Base-by-base conservation (phyloP, 352 stramenopile genomes). In the Globisporangium megalacanthum region DNA sequence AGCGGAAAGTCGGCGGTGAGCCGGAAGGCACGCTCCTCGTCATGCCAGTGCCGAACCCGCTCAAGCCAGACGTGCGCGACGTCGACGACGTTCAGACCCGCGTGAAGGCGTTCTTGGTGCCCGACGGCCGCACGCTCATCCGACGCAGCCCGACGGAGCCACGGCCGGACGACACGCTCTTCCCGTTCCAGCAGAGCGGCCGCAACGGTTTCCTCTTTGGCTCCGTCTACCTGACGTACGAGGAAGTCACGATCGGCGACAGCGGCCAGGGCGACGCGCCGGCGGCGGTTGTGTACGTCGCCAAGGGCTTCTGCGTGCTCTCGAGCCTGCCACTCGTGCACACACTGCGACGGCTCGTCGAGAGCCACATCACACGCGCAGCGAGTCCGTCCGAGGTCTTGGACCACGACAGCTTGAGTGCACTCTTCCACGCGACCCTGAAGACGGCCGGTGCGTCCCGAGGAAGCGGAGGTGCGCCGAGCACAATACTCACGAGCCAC, bases 181-280 rank as follows among this genome's bases (percentile, higher is more conserved):
- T 92, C 52, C 72, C 75, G 29, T 92, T 89, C 51, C 82, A 92
- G 68, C 82, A 92, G 51, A 90, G 77, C 51, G 79, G 79, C 7
- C 75, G 73, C 17, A 72, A 86, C 51, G 82, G 78, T 0, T 90
- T 89, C 45, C 50, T 92, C 35, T 90, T 89, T 57, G 82, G 79
- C 0, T 89, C 73, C 0, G 79, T 92, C 13, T 92, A 83, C 52
- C 66, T 92, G 41, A 92, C 78, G 10, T 92, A 92, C 63, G 75
- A 88, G 55, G 41, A 53, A 5, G 66, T 88, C 45, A 63, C 56
- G 44, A 62, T 88, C 48, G 75, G 74, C 8, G 64, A 62, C 10
- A 69, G 69, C 3, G 77, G 73, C 45, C 65, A 85, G 25, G 25
- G 25, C 25, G 25, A 29, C 25, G 25, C 25, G 4, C 2, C 25